These are phyloP conservation scores for Tolypocladium guangdongense DNA, from an alignment of 2,329 filamentous ascomycete genomes.

Conservation along the genomic window DNA sequence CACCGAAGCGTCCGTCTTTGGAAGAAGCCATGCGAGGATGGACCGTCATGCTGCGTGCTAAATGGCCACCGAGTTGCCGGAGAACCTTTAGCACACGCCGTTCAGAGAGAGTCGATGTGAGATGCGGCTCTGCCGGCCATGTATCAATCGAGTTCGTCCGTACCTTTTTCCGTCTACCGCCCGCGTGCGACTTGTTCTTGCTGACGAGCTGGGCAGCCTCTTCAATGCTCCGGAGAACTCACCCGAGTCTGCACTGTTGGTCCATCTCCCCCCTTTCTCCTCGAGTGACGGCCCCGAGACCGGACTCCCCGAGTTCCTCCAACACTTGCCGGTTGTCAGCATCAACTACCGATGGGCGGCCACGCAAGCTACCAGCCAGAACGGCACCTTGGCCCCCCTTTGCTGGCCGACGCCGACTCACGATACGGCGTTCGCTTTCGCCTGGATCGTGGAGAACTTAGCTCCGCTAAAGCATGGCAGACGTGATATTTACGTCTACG, in stretches of 20 bases:
- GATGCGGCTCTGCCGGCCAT: slow-evolving; percentile 36
- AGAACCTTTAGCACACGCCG: slow-evolving; percentile 6
- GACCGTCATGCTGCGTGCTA: neutral
- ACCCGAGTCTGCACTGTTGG: slow-evolving; percentile 32
- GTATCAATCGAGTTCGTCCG: slow-evolving; percentile 38
- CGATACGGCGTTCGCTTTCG: slow-evolving; percentile 42
- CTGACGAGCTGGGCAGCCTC: slow-evolving; percentile 27
- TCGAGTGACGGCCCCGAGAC: slow-evolving; percentile 13
- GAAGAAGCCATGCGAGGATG: neutral
- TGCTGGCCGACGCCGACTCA: slow-evolving; percentile 48
- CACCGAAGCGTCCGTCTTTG: neutral
- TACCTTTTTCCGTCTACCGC: neutral
- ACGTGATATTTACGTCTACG: slow-evolving; percentile 36
- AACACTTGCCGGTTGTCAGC: slow-evolving; percentile 34
- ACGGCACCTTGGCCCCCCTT: slow-evolving; percentile 12
- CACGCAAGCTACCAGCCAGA: slow-evolving; percentile 6
- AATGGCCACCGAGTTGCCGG: neutral
- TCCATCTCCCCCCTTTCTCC: slow-evolving; percentile 44
- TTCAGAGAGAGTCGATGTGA: slow-evolving; percentile 31
- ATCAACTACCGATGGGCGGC: slow-evolving; percentile 50
- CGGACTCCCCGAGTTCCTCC: slow-evolving; percentile 29
- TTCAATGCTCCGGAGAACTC: slow-evolving; percentile 31
- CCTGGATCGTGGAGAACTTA: slow-evolving; percentile 38
- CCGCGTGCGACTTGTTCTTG: neutral
- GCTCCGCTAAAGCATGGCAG: slow-evolving; percentile 21